phyloP scores from a whole-genome alignment of 192 early-diverging fungal genomes.

The Chytriomyces hyalinus region DNA sequence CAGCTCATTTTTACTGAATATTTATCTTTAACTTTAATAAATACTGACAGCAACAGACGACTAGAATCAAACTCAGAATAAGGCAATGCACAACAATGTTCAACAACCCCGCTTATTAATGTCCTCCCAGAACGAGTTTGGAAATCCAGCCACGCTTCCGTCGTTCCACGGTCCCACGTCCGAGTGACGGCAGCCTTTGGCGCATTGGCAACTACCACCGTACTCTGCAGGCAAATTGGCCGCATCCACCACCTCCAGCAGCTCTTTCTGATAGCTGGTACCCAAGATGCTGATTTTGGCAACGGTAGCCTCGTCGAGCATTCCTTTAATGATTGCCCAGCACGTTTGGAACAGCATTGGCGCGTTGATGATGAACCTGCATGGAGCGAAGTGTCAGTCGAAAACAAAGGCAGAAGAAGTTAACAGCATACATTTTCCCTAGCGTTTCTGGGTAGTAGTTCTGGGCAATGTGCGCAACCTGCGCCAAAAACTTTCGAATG shows the following conservation, averaged over 20 bases:
- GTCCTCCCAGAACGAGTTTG: conserved; percentile 41
- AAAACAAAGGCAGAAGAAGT: not conserved
- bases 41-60: not conserved
- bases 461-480: conserved; percentile 79
- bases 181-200: conserved; percentile 33
- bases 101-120: conserved; percentile 20
- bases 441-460: conserved; percentile 91
- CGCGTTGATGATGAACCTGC: conserved; percentile 71
- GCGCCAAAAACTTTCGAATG: conserved; percentile 59
- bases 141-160: conserved; percentile 43
- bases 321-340: conserved; percentile 42
- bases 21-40: not conserved
- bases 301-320: conserved; percentile 44
- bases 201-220: conserved; percentile 42
- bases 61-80: not conserved
- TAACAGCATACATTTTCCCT: conserved; percentile 63
- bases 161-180: conserved; percentile 55
- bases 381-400: conserved; percentile 25
- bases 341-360: conserved; percentile 73
- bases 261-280: conserved; percentile 34
- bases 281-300: conserved; percentile 44
- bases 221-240: conserved; percentile 36
- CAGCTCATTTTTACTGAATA: not conserved
- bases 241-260: conserved; percentile 42
- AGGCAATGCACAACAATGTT: no score